Evolutionary conservation across 441 rosid species (phyloP).

Genomic region (Dalechampia spathulata): DNA sequence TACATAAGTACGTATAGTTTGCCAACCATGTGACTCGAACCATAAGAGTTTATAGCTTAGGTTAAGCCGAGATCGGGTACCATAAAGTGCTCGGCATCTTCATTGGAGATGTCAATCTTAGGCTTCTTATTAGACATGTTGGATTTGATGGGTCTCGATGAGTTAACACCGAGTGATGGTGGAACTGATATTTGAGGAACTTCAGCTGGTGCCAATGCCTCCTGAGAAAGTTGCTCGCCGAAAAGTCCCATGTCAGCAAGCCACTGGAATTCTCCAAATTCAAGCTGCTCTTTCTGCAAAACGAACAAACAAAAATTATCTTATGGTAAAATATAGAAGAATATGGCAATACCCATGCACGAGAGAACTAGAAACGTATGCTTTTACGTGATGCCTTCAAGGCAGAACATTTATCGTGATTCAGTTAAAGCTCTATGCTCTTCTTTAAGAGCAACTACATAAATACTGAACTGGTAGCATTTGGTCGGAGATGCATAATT

Average conservation of each 20-base stretch:
- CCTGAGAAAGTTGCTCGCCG: constrained; percentile 54
- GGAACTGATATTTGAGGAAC: constrained; percentile 74
- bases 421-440: neutral
- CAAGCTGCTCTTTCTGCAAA: constrained; percentile 65
- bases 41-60: neutral
- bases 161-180: constrained; percentile 22
- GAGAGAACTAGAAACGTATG: too few relatives aligned
- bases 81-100: constrained; percentile 70
- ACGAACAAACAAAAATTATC: neutral
- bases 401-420: neutral
- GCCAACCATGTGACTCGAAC: neutral
- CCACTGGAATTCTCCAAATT: constrained; percentile 82
- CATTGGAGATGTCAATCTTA: constrained; percentile 50
- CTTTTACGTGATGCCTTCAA: too few relatives aligned
- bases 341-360: too few relatives aligned
- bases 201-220: constrained; percentile 55
- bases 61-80: constrained; percentile 93
- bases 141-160: constrained; percentile 43
- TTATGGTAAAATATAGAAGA: too few relatives aligned
- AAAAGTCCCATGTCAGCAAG: constrained; percentile 68
- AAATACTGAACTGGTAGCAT: too few relatives aligned
- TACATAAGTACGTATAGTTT: neutral
- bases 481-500: too few relatives aligned
- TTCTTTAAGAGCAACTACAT: too few relatives aligned
- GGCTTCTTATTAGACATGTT: constrained; percentile 70